Evolutionary conservation across 2,329 filamentous ascomycete species (phyloP).

Genomic region (Fusarium algeriense): DNA sequence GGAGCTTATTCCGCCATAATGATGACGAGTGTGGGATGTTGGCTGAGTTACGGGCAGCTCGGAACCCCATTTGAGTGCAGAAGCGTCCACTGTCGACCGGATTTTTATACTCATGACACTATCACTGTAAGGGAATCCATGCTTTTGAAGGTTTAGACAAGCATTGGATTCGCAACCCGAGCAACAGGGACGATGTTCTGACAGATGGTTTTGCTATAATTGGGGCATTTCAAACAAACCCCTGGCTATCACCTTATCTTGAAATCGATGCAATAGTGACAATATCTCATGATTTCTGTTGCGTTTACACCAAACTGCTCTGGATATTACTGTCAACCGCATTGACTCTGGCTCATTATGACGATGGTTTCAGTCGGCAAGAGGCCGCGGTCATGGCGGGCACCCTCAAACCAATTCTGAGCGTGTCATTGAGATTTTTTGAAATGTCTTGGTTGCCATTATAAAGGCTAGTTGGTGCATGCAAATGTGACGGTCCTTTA

Average conservation of each 20-base stretch:
- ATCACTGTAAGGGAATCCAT: slow-evolving; percentile 36
- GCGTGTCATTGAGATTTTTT: not conserved
- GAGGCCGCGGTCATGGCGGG: slow-evolving; percentile 31
- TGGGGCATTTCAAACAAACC: slow-evolving; percentile 23
- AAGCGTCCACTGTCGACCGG: slow-evolving; percentile 31
- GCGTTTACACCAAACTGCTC: slow-evolving; percentile 19
- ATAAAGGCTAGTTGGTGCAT: slow-evolving; percentile 19
- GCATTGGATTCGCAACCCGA: slow-evolving; percentile 29
- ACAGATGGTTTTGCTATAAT: slow-evolving; percentile 23
- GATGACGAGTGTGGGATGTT: slow-evolving; percentile 42
- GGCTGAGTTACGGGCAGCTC: slow-evolving; percentile 37
- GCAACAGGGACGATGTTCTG: slow-evolving; percentile 18
- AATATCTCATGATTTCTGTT: slow-evolving; percentile 39
- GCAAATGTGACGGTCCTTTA: slow-evolving; percentile 29
- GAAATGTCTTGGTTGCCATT: slow-evolving; percentile 22
- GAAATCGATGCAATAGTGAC: slow-evolving; percentile 22
- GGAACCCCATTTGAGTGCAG: slow-evolving; percentile 43
- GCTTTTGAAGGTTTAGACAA: slow-evolving; percentile 30
- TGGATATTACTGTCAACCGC: slow-evolving; percentile 5
- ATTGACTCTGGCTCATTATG: slow-evolving; percentile 30
- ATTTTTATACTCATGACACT: slow-evolving; percentile 11
- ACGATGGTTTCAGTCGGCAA: slow-evolving; percentile 25
- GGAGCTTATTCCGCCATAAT: slow-evolving; percentile 22
- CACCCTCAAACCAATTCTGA: not conserved
- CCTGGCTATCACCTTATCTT: slow-evolving; percentile 12